Evolutionary conservation across 2,329 filamentous ascomycete species (phyloP), one percentile per base, ranked within the genome.

Genomic region (Trichoderma simmonsii): DNA sequence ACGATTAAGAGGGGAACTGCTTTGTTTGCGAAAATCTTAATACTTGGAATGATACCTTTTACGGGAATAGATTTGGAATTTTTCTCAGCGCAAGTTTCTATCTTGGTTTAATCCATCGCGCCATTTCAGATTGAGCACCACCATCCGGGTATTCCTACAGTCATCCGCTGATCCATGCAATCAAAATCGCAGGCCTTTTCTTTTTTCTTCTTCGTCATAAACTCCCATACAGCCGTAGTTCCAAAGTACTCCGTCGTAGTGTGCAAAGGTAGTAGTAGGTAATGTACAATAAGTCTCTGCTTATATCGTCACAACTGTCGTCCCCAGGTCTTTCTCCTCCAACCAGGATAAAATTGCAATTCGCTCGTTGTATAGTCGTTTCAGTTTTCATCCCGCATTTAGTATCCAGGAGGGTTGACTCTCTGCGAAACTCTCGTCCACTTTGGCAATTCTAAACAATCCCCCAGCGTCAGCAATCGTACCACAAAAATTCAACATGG

Each of bases 351-450:
- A 24, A 28, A 28, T 61, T 51, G 65, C 64, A 62, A 69, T 18
- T 59, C 71, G 64, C 48, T 57, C 14, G 43, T 63, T 15, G 28
- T 48, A 64, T 36, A 32, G 18, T 62, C 51, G 24, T 57, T n/a
- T 39, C 36, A 39, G 72, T 60, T 18, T 39, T 48, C 60, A 18
- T 43, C 15, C 64, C 73, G 57, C 34, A 69, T 84, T 85, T 90
- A 98, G 84, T 95, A 98, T 84, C 95, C 95, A 61, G 95, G 95
- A 72, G 95, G 95, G 83, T 98, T 98, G 81, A 98, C 80, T 83
- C 95, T 87, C 83, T 98, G 95, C 75, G 93, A 97, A 74, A 98
- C 92, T 84, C 95, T 92, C 77, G 95, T 98, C 95, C 95, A 98
- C 85, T 98, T 94, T 71, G 91, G 92, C 67, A 95, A 83, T 82